These are phyloP conservation scores for Penicillium cataractarum DNA, from an alignment of 495 filamentous ascomycete species.

Conservation along the genomic window DNA sequence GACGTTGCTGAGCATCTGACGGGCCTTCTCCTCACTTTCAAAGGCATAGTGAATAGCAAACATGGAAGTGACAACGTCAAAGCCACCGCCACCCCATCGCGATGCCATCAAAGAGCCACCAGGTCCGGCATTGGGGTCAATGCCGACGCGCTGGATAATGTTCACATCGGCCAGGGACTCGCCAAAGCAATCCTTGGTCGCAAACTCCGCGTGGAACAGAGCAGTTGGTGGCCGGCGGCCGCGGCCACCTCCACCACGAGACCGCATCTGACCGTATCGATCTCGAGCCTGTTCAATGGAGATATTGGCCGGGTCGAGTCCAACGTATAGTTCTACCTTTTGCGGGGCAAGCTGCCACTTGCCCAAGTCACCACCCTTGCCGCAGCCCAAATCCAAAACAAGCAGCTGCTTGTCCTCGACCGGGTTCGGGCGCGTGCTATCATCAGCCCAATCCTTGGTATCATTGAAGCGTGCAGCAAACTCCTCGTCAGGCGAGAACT, in stretches of 20 bases:
- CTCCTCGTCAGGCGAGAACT: conserved; percentile 86
- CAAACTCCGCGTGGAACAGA: conserved; percentile 83
- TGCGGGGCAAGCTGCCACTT: conserved; percentile 95
- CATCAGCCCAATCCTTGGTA: conserved; percentile 55
- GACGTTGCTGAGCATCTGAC: conserved; percentile 92
- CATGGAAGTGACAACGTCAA: conserved; percentile 98
- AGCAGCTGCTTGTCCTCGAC: conserved; percentile 58
- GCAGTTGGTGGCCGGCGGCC: conserved; percentile 59
- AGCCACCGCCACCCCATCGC: conserved; percentile 71
- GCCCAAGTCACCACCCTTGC: conserved; percentile 91
- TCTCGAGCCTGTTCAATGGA: conserved; percentile 88
- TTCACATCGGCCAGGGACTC: conserved; percentile 76
- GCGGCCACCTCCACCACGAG: conserved; percentile 54
- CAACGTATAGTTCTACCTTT: conserved; percentile 84
- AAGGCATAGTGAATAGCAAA: conserved; percentile 99
- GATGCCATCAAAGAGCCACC: conserved; percentile 56
- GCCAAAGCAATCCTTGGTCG: conserved; percentile 86
- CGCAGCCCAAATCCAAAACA: conserved; percentile 93
- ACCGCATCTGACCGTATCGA: conserved; percentile 75
- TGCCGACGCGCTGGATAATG: conserved; percentile 81
- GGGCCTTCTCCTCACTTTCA: conserved; percentile 83
- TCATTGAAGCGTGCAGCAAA: conserved; percentile 48
- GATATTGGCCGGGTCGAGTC: conserved; percentile 88
- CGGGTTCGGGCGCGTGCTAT: conserved; percentile 48
- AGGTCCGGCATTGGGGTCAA: conserved; percentile 68